Base-by-base conservation (phyloP, 2,329 filamentous ascomycete genomes). In the Neoarthrinium moseri region DNA sequence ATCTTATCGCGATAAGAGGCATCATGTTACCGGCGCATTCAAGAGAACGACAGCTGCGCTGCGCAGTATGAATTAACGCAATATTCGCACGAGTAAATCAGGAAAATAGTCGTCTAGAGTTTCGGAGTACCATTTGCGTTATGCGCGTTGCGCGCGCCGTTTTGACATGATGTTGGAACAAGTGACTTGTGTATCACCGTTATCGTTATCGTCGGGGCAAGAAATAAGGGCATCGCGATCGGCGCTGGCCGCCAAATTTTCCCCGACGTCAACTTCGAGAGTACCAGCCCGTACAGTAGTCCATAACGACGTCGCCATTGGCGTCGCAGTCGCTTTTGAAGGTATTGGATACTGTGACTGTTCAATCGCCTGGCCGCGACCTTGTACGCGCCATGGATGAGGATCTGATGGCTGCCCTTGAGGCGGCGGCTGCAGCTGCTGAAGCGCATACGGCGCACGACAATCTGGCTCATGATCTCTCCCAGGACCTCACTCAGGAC, bases 211-310 rank as follows among this genome's bases (percentile, higher is more conserved):
- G 41, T 32, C 46, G 46, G 49, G 49, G 49, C 49, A 49, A 43
- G 46, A 49, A 46, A 49, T 49, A 45, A 51, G 49, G 49, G 49
- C 45, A 51, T 51, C 46, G 43, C 36, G 46, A 41, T 48, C 48
- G 48, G 48, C 40, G 45, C 23, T 40, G 7, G n/a, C 34, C 35
- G 22, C 46, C 43, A 51, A 51, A 49, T 46, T 51, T 51, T 49
- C 40, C 37, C 42, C 41, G 46, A 45, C 43, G 18, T 45, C 43
- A 42, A 46, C 39, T 27, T 40, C 37, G 20, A n/a, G 22, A 22
- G 34, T 23, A 33, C 30, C 12, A 20, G 22, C 40, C 22, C 30
- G 24, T 37, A 45, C 36, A 21, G 30, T n/a, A 43, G 30, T 21
- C 35, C 23, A 32, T 22, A 32, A 35, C 27, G 42, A 34, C 39